A percentile compares a stretch with the other conserved stretches of the same genome.
These are phyloP conservation scores for Liquidambar formosana DNA, from an alignment of 164 flowering plant genomes.

Conservation along the genomic window DNA sequence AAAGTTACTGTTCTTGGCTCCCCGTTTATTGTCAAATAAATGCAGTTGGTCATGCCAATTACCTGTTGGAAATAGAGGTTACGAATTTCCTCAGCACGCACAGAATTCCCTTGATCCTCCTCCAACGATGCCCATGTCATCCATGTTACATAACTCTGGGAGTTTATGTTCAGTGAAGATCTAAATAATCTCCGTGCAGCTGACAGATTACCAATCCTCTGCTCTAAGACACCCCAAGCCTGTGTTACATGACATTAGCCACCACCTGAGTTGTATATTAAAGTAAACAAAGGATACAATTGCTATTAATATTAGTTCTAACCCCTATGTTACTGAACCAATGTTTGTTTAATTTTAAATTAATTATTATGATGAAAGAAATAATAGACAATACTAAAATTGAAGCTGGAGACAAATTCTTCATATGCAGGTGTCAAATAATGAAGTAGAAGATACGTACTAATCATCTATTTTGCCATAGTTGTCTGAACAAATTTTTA, in stretches of 20 bases:
- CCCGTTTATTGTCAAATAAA: background rate
- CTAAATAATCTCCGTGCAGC: constrained; percentile 88
- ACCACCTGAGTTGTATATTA: background rate
- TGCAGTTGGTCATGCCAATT: background rate
- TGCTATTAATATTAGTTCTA: background rate
- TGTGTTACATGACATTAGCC: constrained; percentile 23
- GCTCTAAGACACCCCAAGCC: constrained; percentile 99
- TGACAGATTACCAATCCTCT: constrained; percentile 75
- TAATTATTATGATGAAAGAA: too few relatives aligned
- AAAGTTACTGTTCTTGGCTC: background rate
- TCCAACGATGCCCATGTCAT: constrained; percentile 95
- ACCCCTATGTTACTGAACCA: too few relatives aligned
- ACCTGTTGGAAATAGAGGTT: constrained; percentile 94
- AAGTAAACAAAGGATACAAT: background rate
- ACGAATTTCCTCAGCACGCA: constrained; percentile 92
- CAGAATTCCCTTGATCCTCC: constrained; percentile 85
- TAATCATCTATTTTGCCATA: too few relatives aligned
- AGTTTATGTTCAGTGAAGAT: constrained; percentile 81
- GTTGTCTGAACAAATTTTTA: too few relatives aligned
- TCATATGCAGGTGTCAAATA: too few relatives aligned
- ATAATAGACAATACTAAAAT: too few relatives aligned
- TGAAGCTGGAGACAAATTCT: too few relatives aligned
- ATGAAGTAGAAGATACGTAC: too few relatives aligned
- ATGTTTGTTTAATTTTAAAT: too few relatives aligned
- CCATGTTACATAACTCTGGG: constrained; percentile 95